Evolutionary conservation across 805 yeast species (phyloP).

Genomic region (Ogataea ganodermae): DNA sequence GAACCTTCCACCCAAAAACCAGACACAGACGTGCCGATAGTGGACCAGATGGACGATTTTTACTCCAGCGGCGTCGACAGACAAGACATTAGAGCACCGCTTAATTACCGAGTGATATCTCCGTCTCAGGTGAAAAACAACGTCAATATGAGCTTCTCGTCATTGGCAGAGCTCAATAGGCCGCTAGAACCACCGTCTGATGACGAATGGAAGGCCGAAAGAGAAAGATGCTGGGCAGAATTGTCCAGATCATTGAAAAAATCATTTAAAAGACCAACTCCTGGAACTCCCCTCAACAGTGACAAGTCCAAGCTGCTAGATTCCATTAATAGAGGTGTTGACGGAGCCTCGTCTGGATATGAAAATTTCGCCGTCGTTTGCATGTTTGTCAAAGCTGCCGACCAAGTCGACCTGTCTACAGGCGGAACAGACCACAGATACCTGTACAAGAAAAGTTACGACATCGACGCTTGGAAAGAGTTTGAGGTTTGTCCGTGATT

Average conservation of each 20-base stretch:
- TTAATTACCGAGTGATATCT: slow-evolving; percentile 24
- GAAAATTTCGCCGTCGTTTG: slow-evolving; percentile 71
- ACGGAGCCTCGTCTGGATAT: slow-evolving; percentile 66
- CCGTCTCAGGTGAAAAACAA: slow-evolving; percentile 20
- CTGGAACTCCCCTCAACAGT: slow-evolving; percentile 59
- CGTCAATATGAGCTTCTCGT: slow-evolving; percentile 14
- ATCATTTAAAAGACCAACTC: slow-evolving; percentile 71
- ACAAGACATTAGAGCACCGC: slow-evolving; percentile 15
- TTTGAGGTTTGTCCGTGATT: slow-evolving; percentile 72
- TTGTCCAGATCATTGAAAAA: slow-evolving; percentile 62
- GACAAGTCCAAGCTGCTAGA: slow-evolving; percentile 62
- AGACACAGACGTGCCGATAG: slow-evolving; percentile 14
- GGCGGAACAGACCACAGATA: slow-evolving; percentile 49
- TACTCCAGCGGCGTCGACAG: slow-evolving; percentile 16
- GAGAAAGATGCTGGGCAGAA: slow-evolving; percentile 60
- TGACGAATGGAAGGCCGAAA: slow-evolving; percentile 70
- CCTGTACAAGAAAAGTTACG: slow-evolving; percentile 51
- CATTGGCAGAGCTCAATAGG: slow-evolving; percentile 16
- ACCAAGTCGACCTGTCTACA: slow-evolving; percentile 61
- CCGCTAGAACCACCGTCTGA: slow-evolving; percentile 46
- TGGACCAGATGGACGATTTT: slow-evolving; percentile 22
- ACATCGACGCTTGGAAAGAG: slow-evolving; percentile 70
- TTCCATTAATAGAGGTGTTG: slow-evolving; percentile 78
- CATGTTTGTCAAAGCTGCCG: slow-evolving; percentile 70
- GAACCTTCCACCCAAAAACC: not conserved